phyloP scores from a whole-genome alignment of 1,284 basidiomycete species.

The Amylostereum areolatum region DNA sequence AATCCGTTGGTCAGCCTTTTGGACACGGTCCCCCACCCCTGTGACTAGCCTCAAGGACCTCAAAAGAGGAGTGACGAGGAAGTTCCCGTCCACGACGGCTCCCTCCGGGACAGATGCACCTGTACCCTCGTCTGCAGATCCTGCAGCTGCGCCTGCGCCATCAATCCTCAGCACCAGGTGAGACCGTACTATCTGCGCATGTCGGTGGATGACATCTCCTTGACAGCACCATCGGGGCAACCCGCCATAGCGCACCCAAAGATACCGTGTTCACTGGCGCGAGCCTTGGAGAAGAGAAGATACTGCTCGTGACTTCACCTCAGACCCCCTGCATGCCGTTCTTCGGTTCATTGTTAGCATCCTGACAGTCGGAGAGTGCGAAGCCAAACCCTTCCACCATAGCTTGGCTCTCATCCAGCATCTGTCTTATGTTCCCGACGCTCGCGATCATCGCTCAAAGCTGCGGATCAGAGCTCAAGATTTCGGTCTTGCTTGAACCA shows the following conservation, averaged over 20 bases:
- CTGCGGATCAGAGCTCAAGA: constrained; percentile 80
- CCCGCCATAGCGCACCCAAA: no score
- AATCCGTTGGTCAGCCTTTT: constrained; percentile 83
- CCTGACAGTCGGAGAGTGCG: constrained; percentile 89
- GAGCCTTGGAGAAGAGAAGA: constrained; percentile 53
- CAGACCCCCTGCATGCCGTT: constrained; percentile 75
- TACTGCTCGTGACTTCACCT: constrained; percentile 67
- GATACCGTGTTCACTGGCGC: no score
- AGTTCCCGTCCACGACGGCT: constrained; percentile 6
- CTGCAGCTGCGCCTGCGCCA: constrained; percentile 5
- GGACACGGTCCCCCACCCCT: constrained; percentile 81
- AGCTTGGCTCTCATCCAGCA: constrained; percentile 87
- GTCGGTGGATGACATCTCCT: no score
- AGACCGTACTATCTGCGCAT: constrained; percentile 5
- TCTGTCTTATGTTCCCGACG: constrained; percentile 80
- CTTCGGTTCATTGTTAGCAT: constrained; percentile 91
- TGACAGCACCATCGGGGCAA: no score
- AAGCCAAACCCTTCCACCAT: constrained; percentile 87
- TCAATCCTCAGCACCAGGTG: constrained; percentile 2
- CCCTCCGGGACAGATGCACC: constrained; percentile 10
- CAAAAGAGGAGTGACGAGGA: constrained; percentile 28
- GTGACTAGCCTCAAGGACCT: constrained; percentile 55
- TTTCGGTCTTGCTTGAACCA: constrained; percentile 67
- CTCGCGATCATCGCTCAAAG: constrained; percentile 83
- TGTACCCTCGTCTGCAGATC: no score